phyloP scores from a whole-genome alignment of 2,329 filamentous ascomycete species.

The Fusarium staphyleae region DNA sequence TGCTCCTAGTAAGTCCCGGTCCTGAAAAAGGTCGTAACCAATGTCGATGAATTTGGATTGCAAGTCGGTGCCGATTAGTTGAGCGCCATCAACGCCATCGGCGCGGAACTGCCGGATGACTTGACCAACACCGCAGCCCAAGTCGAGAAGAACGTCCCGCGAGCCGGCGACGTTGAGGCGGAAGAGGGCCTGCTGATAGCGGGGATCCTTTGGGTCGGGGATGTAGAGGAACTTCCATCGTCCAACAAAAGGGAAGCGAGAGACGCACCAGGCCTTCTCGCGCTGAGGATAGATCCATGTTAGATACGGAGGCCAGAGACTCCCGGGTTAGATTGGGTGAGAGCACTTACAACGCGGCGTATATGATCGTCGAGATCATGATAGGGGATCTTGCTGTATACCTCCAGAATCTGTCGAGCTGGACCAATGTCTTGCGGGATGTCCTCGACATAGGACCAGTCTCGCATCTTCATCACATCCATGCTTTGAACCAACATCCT shows the following conservation, averaged over 20 bases:
- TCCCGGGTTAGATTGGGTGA: neutral
- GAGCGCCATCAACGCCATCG: conserved; percentile 57
- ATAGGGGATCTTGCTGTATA: conserved; percentile 49
- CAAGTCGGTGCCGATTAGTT: conserved; percentile 60
- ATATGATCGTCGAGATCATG: conserved; percentile 48
- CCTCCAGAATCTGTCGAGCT: conserved; percentile 47
- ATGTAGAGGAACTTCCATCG: conserved; percentile 58
- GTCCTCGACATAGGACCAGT: conserved; percentile 49
- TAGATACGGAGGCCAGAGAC: conserved; percentile 6
- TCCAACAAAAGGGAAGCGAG: conserved; percentile 56
- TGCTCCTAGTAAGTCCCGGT: conserved; percentile 55
- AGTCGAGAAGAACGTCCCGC: conserved; percentile 53
- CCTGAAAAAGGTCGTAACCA: conserved; percentile 71
- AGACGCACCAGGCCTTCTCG: conserved; percentile 55
- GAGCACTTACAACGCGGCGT: conserved; percentile 45
- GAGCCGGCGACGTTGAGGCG: conserved; percentile 51
- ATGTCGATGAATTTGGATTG: conserved; percentile 59
- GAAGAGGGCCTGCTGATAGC: conserved; percentile 52
- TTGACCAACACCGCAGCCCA: conserved; percentile 61
- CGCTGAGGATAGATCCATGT: conserved; percentile 45
- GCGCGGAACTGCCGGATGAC: conserved; percentile 57
- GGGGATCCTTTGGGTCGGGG: conserved; percentile 50
- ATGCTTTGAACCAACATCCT: conserved; percentile 37
- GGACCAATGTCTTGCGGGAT: conserved; percentile 49
- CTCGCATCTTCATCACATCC: conserved; percentile 48